A percentile compares a stretch with the other conserved stretches of the same genome.
phyloP scores from a whole-genome alignment of 148 eudicot genomes.

The Polygonum aviculare region DNA sequence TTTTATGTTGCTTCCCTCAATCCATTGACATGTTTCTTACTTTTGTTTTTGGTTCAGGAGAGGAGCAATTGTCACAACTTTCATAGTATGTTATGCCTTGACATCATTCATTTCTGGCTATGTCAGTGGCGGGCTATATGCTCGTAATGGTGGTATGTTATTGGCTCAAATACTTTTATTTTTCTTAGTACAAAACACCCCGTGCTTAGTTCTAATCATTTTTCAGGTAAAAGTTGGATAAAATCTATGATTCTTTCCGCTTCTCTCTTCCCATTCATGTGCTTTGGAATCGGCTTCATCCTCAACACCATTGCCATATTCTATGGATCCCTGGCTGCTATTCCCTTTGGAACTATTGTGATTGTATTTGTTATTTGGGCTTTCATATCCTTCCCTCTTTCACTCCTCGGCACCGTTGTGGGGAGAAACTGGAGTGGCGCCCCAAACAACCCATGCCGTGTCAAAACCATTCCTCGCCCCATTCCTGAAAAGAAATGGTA shows the following conservation, averaged over 20 bases:
- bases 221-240: constrained; percentile 81
- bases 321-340: constrained; percentile 80
- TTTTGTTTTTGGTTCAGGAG: constrained; percentile 38
- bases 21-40: not conserved
- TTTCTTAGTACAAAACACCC: not conserved
- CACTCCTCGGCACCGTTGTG: constrained; percentile 80
- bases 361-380: constrained; percentile 85
- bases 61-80: constrained; percentile 85
- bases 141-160: constrained; percentile 69
- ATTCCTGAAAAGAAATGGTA: constrained; percentile 94
- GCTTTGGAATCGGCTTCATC: constrained; percentile 70
- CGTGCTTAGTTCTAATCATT: not conserved
- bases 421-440: constrained; percentile 87
- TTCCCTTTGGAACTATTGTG: constrained; percentile 82
- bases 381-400: constrained; percentile 82
- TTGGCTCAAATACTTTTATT: not conserved
- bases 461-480: constrained; percentile 85
- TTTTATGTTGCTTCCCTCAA: not conserved
- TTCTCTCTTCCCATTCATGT: constrained; percentile 73
- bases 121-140: constrained; percentile 89
- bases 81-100: constrained; percentile 74
- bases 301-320: constrained; percentile 74
- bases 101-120: constrained; percentile 84
- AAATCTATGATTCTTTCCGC: constrained; percentile 78
- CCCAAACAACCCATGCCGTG: constrained; percentile 82